phyloP scores from a whole-genome alignment of 2,329 filamentous ascomycete genomes.

The Trichoderma sp. region DNA sequence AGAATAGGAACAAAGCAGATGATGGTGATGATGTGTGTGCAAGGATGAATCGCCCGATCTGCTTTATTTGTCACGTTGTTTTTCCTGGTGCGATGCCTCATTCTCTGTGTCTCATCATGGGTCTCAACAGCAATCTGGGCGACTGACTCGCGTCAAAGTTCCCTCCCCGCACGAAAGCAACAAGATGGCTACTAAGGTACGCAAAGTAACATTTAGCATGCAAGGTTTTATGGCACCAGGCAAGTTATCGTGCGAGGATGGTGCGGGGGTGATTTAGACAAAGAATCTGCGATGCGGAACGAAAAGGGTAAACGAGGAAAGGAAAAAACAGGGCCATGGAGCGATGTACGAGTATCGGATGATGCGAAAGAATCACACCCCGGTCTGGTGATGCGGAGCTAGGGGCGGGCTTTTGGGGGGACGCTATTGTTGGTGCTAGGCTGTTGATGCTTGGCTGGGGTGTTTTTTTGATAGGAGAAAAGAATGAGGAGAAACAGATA shows the following conservation, averaged over 20 bases:
- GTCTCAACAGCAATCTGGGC: background rate
- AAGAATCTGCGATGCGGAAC: background rate
- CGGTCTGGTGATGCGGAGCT: conserved; percentile 14
- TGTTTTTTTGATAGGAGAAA: background rate
- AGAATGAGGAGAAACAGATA: background rate
- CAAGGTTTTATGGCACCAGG: background rate
- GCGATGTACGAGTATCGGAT: conserved; percentile 3
- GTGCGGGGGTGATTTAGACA: background rate
- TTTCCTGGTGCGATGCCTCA: background rate
- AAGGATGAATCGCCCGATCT: background rate
- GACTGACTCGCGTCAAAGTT: background rate
- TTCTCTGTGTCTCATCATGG: background rate
- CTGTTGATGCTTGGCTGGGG: background rate
- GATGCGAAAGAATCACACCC: conserved; percentile 10
- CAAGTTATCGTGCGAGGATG: background rate
- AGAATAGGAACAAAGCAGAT: background rate
- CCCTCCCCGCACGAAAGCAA: background rate
- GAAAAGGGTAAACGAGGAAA: background rate
- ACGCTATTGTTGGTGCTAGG: background rate
- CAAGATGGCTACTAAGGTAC: background rate
- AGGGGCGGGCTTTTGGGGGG: background rate
- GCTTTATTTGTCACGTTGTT: background rate
- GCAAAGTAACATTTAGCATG: background rate
- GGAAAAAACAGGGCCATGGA: background rate
- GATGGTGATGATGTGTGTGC: background rate